Conservation (phyloP, 306 rosid species). For the Cicer yamashitae region DNA sequence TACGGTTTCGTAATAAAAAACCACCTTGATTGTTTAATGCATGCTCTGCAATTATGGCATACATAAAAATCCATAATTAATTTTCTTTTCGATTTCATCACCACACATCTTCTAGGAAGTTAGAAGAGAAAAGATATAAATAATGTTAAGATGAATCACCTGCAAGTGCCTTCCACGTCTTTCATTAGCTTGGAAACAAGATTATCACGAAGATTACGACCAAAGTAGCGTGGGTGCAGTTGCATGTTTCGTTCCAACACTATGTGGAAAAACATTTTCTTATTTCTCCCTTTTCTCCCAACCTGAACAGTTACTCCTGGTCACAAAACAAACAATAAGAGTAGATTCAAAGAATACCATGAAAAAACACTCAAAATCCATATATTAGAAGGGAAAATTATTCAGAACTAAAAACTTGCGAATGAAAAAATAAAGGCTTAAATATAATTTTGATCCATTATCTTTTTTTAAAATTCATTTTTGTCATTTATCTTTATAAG, state of each 20-base stretch:
- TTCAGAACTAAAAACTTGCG: neutral
- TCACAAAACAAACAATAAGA: neutral
- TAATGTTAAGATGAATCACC: constrained; percentile 45
- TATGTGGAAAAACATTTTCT: constrained; percentile 85
- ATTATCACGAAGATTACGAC: constrained; percentile 88
- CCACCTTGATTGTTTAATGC: neutral
- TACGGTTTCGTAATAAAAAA: neutral
- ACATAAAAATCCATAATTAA: neutral
- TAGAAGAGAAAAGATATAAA: constrained; percentile 6
- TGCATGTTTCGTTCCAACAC: constrained; percentile 96
- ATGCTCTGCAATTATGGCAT: neutral
- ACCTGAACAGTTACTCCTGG: neutral
- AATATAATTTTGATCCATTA: too few relatives aligned
- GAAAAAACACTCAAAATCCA: neutral
- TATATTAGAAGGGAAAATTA: neutral
- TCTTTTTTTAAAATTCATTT: too few relatives aligned
- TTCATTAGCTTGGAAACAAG: constrained; percentile 92
- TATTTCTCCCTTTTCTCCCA: constrained; percentile 10
- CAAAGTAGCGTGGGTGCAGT: constrained; percentile 94
- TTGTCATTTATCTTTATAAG: too few relatives aligned
- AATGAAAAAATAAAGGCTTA: neutral
- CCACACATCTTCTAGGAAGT: neutral
- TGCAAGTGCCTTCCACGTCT: constrained; percentile 98
- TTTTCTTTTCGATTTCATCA: neutral
- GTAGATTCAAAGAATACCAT: neutral